Conservation (phyloP, 1,139 yeast species). For the Hansenula sp. region DNA sequence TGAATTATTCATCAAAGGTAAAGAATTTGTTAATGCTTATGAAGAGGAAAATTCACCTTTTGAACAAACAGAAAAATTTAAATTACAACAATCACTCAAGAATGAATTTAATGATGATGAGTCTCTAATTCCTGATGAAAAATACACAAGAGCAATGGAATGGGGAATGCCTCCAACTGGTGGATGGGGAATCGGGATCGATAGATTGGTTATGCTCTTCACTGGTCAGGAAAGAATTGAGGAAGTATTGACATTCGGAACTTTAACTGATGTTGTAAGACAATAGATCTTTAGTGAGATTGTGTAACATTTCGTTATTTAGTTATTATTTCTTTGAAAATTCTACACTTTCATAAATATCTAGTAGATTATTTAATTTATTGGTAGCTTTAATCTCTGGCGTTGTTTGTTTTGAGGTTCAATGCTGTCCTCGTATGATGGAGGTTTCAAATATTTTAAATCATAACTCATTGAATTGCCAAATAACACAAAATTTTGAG, state of each 20-base stretch:
- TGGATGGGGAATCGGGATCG: slow-evolving; percentile 97
- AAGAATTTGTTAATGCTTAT: slow-evolving; percentile 88
- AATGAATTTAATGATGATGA: slow-evolving; percentile 53
- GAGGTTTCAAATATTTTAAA: no score
- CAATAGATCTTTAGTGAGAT: slow-evolving; percentile 31
- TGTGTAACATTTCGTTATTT: no score
- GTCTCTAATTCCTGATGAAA: slow-evolving; percentile 65
- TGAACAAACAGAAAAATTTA: slow-evolving; percentile 58
- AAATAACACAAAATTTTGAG: no score
- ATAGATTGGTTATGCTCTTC: slow-evolving; percentile 78
- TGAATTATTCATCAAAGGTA: slow-evolving; percentile 76
- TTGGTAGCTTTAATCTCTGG: no score
- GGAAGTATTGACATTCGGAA: slow-evolving; percentile 80
- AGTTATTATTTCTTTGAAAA: no score
- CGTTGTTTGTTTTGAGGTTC: no score
- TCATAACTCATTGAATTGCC: no score
- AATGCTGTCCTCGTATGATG: no score
- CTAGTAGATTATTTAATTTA: no score
- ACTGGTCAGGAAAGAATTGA: slow-evolving; percentile 66
- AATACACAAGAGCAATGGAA: slow-evolving; percentile 72
- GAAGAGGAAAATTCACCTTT: slow-evolving; percentile 93
- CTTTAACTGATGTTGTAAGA: slow-evolving; percentile 61
- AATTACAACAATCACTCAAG: slow-evolving; percentile 47
- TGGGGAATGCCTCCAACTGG: slow-evolving; percentile 98
- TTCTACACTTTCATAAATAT: no score